A percentile compares a stretch with the other conserved stretches of the same genome.
Conservation (phyloP, 2,329 filamentous ascomycete genomes). For the Westerdykella sp. region DNA sequence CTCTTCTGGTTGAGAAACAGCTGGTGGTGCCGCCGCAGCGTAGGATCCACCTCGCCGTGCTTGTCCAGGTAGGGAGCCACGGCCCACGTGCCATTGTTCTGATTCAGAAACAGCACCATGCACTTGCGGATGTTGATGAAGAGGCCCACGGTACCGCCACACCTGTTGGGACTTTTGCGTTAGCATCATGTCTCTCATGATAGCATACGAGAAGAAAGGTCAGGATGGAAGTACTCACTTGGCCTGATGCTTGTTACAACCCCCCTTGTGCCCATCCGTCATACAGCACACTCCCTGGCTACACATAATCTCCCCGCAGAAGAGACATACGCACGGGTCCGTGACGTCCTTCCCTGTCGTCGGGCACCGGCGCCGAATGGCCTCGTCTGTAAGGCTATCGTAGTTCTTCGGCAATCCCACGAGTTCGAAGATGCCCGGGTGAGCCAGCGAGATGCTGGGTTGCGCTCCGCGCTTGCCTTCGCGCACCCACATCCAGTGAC, state of each 20-base stretch:
- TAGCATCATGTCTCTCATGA: background rate
- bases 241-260: conserved; percentile 83
- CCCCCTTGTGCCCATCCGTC: conserved; percentile 49
- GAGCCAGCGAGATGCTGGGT: conserved; percentile 53
- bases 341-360: conserved; percentile 86
- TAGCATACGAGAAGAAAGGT: too few relatives aligned
- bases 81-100: conserved; percentile 73
- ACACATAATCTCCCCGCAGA: conserved; percentile 96
- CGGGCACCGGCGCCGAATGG: conserved; percentile 74
- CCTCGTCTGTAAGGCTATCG: conserved; percentile 86
- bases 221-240: conserved; percentile 53
- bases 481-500: conserved; percentile 48
- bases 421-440: conserved; percentile 90
- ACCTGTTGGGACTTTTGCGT: conserved; percentile 48
- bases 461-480: conserved; percentile 38
- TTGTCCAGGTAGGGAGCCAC: conserved; percentile 90
- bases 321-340: conserved; percentile 85
- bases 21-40: conserved; percentile 75
- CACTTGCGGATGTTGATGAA: conserved; percentile 98
- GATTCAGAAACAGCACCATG: conserved; percentile 80
- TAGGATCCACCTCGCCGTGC: conserved; percentile 93
- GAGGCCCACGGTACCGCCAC: conserved; percentile 81
- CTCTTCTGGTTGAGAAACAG: conserved; percentile 88
- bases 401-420: conserved; percentile 89
- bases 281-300: conserved; percentile 90